Conservation (phyloP, 129 eudicot genomes). For the Oenanthe sinensis region DNA sequence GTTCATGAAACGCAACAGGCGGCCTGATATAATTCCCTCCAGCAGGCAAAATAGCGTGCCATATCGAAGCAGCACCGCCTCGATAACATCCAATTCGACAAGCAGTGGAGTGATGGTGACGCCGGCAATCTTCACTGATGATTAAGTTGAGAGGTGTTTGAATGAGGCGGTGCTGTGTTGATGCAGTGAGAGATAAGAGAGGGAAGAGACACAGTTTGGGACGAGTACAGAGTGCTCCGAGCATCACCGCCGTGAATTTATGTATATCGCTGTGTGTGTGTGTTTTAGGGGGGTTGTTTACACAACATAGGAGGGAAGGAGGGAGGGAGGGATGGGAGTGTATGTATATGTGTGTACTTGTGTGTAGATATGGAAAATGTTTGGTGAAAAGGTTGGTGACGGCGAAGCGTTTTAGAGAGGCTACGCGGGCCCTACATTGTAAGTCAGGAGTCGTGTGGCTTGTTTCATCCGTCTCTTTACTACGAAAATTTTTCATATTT, state of each 20-base stretch:
- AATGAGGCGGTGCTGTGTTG: constrained; percentile 31
- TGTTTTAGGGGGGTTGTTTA: too few relatives aligned
- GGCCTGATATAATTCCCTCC: constrained; percentile 17
- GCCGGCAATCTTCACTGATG: constrained; percentile 9
- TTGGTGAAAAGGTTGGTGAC: constrained; percentile 9
- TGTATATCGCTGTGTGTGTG: background rate
- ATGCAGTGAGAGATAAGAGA: constrained; percentile 27
- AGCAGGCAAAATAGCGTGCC: constrained; percentile 63
- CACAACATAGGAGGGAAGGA: too few relatives aligned
- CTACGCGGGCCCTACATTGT: background rate
- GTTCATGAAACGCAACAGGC: constrained; percentile 20
- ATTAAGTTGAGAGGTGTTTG: constrained; percentile 21
- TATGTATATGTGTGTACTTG: background rate
- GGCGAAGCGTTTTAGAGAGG: constrained; percentile 5
- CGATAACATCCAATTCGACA: constrained; percentile 14
- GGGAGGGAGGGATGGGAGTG: background rate
- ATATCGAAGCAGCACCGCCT: constrained; percentile 39
- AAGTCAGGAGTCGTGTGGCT: background rate
- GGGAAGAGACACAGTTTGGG: constrained; percentile 49
- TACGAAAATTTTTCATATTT: too few relatives aligned
- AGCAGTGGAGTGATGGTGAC: constrained; percentile 18
- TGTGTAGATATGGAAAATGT: background rate
- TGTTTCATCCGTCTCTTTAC: background rate
- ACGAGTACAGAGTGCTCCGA: constrained; percentile 63
- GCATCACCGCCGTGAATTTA: constrained; percentile 48